Evolutionary conservation across 1,284 basidiomycete species (phyloP), one percentile per base, ranked within the genome.

Genomic region (Pseudozyma flocculosa): DNA sequence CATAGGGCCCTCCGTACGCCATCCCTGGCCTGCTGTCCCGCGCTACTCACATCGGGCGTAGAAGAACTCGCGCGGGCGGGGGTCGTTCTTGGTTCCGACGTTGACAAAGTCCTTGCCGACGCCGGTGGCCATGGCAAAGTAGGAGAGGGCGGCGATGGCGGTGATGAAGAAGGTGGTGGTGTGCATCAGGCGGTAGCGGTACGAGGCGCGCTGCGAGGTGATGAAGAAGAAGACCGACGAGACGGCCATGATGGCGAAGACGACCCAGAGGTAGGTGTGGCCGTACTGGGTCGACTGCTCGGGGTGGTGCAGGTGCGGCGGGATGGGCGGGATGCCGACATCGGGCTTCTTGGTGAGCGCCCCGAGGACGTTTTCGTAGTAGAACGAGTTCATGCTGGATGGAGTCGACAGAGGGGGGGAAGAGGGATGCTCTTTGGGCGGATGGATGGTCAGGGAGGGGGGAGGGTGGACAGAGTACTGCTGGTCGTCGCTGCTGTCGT

Each of bases 51-150:
- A 71, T 49, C 69, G 66, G 45, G 69, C 66, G 30, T 46, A 69
- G 56, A 50, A 64, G 44, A 71, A 68, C 41, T 69, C 61, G 38
- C 62, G 54, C 37, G 54, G 58, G 32, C 48, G 42, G 41, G 29
- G 32, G 21, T 40, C 24, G 54, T 58, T 58, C 24, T 48, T n/a
- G 21, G 50, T 45, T 37, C 56, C 60, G 29, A 51, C 50, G 30
- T 46, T 46, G 40, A 52, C 48, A 13, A 49, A 21, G n/a, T 59
- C 57, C 51, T 61, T 61, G 15, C 66, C 69, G 21, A 71, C 47
- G 40, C 69, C 69, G 22, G 66, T 59, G 26, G 69, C 69, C 69
- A 71, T 71, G 52, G 63, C 62, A 59, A 66, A 69, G 66, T 71
- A 71, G 11, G 69, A 60, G 39, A 56, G 24, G 32, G 69, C 66